Evolutionary conservation across 2,329 filamentous ascomycete genomes (phyloP).

Genomic region (Exophiala alcalophila): DNA sequence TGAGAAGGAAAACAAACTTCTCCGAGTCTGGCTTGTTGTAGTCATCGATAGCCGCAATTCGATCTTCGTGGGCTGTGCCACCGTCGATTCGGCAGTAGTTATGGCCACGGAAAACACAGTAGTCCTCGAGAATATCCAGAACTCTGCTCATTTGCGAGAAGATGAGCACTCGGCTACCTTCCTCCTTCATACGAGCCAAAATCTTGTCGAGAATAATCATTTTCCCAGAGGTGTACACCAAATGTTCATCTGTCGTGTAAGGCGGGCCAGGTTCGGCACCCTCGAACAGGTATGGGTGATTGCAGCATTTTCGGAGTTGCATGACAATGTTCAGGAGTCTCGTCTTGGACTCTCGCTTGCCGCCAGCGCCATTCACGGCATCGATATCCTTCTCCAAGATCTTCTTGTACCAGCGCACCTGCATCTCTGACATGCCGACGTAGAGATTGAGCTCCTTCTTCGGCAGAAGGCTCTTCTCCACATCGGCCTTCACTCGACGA

Average conservation of each 20-base stretch:
- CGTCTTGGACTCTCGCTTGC: slow-evolving; percentile 97
- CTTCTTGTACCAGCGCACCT: slow-evolving; percentile 98
- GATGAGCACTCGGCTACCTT: slow-evolving; percentile 93
- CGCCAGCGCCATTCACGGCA: slow-evolving; percentile 92
- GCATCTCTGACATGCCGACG: slow-evolving; percentile 98
- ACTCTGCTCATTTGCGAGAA: slow-evolving; percentile 99
- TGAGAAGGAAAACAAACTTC: slow-evolving; percentile 94
- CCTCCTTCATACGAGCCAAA: slow-evolving; percentile 73
- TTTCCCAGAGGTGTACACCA: slow-evolving; percentile 90
- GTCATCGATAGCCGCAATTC: slow-evolving; percentile 94
- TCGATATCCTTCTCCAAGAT: slow-evolving; percentile 99
- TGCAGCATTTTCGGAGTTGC: slow-evolving; percentile 98
- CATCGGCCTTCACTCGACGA: slow-evolving; percentile 93
- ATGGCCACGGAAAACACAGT: slow-evolving; percentile 91
- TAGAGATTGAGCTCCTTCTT: slow-evolving; percentile 98
- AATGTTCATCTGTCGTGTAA: slow-evolving; percentile 96
- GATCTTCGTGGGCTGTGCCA: slow-evolving; percentile 93
- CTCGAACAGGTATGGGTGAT: slow-evolving; percentile 97
- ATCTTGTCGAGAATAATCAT: slow-evolving; percentile 97
- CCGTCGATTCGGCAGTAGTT: slow-evolving; percentile 98
- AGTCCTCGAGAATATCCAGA: slow-evolving; percentile 94
- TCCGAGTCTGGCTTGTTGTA: slow-evolving; percentile 96
- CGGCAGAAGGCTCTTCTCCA: slow-evolving; percentile 93
- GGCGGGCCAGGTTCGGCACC: slow-evolving; percentile 95
- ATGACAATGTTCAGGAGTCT: slow-evolving; percentile 97